Percentiles rank a stretch among this genome's conserved stretches.
Conservation (phyloP, 2,329 filamentous ascomycete genomes). For the Ophiosphaerella korrae region DNA sequence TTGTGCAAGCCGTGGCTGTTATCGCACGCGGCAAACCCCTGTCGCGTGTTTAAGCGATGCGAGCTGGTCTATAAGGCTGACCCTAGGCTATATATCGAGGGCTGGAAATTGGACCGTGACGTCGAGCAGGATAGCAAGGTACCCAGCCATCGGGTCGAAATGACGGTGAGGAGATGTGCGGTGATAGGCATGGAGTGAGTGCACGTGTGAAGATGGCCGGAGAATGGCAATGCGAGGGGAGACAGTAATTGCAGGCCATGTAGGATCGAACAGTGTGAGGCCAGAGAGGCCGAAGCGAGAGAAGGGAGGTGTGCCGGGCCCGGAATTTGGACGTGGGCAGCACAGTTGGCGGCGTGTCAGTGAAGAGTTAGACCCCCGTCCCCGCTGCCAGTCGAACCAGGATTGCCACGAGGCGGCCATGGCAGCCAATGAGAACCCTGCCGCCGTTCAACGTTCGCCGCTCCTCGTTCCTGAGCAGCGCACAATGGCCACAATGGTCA, state of each 20-base stretch:
- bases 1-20: neutral
- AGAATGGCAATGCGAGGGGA: no score
- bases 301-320: no score
- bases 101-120: conserved; percentile 10
- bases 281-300: no score
- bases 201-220: neutral
- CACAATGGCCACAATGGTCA: no score
- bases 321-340: no score
- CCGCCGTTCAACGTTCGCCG: neutral
- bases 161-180: conserved; percentile 7
- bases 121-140: conserved; percentile 1
- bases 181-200: neutral
- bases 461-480: no score
- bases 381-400: neutral
- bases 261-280: no score
- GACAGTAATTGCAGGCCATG: no score
- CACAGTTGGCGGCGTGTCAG: no score
- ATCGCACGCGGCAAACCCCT: conserved; percentile 2
- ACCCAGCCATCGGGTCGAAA: conserved; percentile 4
- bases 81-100: conserved; percentile 17
- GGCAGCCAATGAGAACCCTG: neutral
- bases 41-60: conserved; percentile 8
- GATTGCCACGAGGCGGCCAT: no score
- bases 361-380: neutral
- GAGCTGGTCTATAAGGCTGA: conserved; percentile 12